Conservation (phyloP, 306 rosid genomes). For the Lathyrus aphaca region DNA sequence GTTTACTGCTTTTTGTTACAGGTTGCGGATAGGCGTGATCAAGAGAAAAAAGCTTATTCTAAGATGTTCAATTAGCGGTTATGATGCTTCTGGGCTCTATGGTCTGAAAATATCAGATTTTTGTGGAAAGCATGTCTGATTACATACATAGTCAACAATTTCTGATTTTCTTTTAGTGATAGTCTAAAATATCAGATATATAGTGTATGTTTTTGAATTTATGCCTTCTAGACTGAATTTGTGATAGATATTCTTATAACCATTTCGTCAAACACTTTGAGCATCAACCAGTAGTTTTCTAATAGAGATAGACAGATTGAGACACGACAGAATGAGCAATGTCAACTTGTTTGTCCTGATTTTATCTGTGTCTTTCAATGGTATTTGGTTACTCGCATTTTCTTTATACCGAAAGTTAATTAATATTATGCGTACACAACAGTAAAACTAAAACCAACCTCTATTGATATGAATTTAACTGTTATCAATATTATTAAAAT, state of each 20-base stretch:
- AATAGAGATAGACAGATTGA: constrained; percentile 31
- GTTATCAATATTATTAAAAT: constrained; percentile 34
- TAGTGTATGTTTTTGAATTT: constrained; percentile 33
- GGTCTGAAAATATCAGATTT: constrained; percentile 27
- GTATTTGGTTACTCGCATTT: constrained; percentile 31
- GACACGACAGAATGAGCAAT: constrained; percentile 28
- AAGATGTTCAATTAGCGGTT: constrained; percentile 69
- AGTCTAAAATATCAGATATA: constrained; percentile 41
- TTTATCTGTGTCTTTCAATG: constrained; percentile 26
- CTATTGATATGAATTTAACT: constrained; percentile 31
- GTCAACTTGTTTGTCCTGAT: not conserved
- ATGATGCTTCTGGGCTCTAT: constrained; percentile 22
- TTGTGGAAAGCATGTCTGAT: constrained; percentile 31
- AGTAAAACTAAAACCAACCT: constrained; percentile 28
- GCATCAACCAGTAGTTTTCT: constrained; percentile 28
- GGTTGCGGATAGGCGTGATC: constrained; percentile 75
- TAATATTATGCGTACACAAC: constrained; percentile 9
- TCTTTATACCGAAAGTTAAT: constrained; percentile 13
- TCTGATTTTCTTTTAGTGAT: constrained; percentile 32
- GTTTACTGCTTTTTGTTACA: constrained; percentile 36
- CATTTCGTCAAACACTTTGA: constrained; percentile 38
- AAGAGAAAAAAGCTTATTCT: constrained; percentile 78
- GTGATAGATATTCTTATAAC: constrained; percentile 10
- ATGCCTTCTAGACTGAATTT: constrained; percentile 21
- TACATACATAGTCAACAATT: constrained; percentile 34